Evolutionary conservation across 805 yeast genomes (phyloP).

Genomic region (Tetrapisispora iriomotensis): DNA sequence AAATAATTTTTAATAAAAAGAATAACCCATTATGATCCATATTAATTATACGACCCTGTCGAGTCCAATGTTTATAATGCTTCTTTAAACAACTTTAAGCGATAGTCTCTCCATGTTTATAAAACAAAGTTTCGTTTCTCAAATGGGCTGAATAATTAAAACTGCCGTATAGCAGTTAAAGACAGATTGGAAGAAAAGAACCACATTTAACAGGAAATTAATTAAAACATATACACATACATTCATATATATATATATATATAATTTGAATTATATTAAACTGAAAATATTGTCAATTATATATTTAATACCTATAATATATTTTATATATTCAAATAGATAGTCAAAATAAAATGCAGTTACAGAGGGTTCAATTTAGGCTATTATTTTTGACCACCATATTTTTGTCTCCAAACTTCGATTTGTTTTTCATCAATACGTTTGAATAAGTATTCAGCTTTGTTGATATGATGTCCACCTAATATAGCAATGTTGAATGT

Average conservation of each 20-base stretch:
- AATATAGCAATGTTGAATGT: constrained; percentile 56
- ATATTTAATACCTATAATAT: background rate
- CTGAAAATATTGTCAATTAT: background rate
- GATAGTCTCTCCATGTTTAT: too few relatives aligned
- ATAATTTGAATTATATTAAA: too few relatives aligned
- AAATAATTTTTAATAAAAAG: constrained; percentile 6
- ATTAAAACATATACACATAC: too few relatives aligned
- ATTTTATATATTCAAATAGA: background rate
- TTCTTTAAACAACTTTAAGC: background rate
- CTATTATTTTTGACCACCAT: constrained; percentile 57
- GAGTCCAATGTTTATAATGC: too few relatives aligned
- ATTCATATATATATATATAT: too few relatives aligned
- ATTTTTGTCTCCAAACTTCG: constrained; percentile 75
- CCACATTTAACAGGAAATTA: too few relatives aligned
- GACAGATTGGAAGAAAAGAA: too few relatives aligned
- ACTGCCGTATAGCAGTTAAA: too few relatives aligned
- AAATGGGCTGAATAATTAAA: too few relatives aligned
- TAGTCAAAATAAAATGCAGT: background rate
- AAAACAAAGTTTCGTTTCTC: too few relatives aligned
- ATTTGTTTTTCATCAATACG: constrained; percentile 87
- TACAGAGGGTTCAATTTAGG: background rate
- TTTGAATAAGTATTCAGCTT: constrained; percentile 83
- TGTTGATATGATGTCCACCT: constrained; percentile 80
- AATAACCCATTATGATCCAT: constrained; percentile 2
- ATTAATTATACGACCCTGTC: background rate